A percentile compares a stretch with the other conserved stretches of the same genome.
Evolutionary conservation across 306 rosid genomes (phyloP).

Genomic region (Cucurbita maxima): DNA sequence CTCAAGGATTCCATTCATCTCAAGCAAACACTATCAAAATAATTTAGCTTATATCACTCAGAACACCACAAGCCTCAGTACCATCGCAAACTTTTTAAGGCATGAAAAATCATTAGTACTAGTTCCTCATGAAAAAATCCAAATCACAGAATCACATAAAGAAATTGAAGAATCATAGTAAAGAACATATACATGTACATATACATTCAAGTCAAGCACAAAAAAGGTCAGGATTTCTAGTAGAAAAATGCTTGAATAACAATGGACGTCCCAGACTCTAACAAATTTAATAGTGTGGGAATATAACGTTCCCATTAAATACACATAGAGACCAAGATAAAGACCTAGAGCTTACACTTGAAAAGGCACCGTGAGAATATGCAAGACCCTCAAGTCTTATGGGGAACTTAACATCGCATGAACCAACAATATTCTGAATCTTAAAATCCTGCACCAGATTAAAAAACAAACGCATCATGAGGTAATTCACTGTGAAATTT

Average conservation of each 20-base stretch:
- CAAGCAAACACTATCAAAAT: background rate
- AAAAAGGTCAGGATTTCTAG: background rate
- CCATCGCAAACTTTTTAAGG: background rate
- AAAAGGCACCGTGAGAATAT: constrained; percentile 80
- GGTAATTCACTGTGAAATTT: background rate
- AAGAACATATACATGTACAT: background rate
- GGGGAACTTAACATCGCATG: constrained; percentile 88
- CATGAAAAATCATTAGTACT: background rate
- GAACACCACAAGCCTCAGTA: background rate
- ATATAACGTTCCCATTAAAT: background rate
- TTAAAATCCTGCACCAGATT: constrained; percentile 45
- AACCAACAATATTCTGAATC: constrained; percentile 88
- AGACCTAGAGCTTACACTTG: constrained; percentile 47
- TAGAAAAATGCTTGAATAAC: background rate
- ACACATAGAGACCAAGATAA: background rate
- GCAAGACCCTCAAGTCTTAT: constrained; percentile 89
- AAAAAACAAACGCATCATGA: background rate
- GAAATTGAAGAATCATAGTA: background rate
- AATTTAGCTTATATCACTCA: background rate
- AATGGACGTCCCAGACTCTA: background rate
- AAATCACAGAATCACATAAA: background rate
- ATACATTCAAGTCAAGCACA: background rate
- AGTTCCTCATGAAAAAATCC: background rate
- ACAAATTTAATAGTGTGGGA: background rate
- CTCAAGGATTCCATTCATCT: background rate